phyloP scores from a whole-genome alignment of 257 asterid genomes.

The Pogostemon cablin region DNA sequence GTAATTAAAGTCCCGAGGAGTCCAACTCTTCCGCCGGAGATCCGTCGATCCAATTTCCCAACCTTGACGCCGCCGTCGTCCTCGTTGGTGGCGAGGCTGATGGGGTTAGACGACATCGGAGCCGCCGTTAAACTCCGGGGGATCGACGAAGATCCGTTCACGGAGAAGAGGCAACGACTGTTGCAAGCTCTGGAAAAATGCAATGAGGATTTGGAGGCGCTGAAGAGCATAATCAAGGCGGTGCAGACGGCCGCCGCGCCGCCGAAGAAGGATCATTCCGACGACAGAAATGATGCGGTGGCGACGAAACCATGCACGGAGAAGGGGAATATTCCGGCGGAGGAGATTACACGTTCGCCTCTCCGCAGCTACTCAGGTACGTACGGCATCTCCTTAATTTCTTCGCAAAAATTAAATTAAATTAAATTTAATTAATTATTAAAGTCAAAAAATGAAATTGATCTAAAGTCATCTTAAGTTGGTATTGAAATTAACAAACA shows the following conservation, averaged over 20 bases:
- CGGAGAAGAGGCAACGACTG: slow-evolving; percentile 59
- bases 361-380: slow-evolving; percentile 22
- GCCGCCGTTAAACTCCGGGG: slow-evolving; percentile 28
- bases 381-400: background rate
- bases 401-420: background rate
- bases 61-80: slow-evolving; percentile 37
- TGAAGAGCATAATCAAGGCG: slow-evolving; percentile 65
- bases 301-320: slow-evolving; percentile 33
- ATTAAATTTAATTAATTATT: background rate
- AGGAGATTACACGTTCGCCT: slow-evolving; percentile 43
- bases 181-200: slow-evolving; percentile 76
- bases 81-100: slow-evolving; percentile 65
- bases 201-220: slow-evolving; percentile 75
- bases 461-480: slow-evolving; percentile 4
- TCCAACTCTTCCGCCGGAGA: slow-evolving; percentile 64
- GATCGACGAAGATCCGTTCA: slow-evolving; percentile 31
- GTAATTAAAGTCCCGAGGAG: slow-evolving; percentile 52
- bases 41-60: slow-evolving; percentile 40
- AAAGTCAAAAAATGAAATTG: background rate
- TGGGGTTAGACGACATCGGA: slow-evolving; percentile 65
- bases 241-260: slow-evolving; percentile 35
- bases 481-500: slow-evolving; percentile 3
- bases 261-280: slow-evolving; percentile 17
- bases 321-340: slow-evolving; percentile 41
- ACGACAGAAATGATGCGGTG: slow-evolving; percentile 11